Conservation (phyloP, 1,284 basidiomycete species). For the Trichosporon sp. region DNA sequence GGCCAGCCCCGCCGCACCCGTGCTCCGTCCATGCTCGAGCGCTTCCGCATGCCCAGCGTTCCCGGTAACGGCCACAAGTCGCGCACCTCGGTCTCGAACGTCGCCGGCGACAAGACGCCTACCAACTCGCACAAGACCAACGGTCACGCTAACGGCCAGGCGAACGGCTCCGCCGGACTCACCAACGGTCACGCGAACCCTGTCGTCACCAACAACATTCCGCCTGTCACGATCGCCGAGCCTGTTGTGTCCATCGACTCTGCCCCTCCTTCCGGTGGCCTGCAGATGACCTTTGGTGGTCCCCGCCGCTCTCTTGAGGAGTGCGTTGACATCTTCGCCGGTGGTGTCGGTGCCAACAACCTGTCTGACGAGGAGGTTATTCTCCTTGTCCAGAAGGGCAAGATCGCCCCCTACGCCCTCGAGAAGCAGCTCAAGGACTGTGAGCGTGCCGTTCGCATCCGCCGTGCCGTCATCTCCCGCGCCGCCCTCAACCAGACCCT, state of each 20-base stretch:
- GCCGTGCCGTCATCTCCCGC: slow-evolving; percentile 87
- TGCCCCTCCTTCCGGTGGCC: slow-evolving; percentile 2
- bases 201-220: slow-evolving; percentile 17
- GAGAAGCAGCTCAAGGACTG: slow-evolving; percentile 88
- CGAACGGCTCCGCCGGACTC: slow-evolving; percentile 11
- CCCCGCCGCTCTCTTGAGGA: slow-evolving; percentile 67
- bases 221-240: slow-evolving; percentile 22
- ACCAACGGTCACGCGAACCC: slow-evolving; percentile 24
- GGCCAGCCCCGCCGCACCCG: slow-evolving; percentile 12
- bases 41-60: slow-evolving; percentile 9
- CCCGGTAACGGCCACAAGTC: slow-evolving; percentile 8
- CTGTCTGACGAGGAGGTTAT: slow-evolving; percentile 93
- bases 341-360: slow-evolving; percentile 59
- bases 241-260: slow-evolving; percentile 14
- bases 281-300: slow-evolving; percentile 21
- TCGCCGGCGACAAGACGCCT: slow-evolving; percentile 26
- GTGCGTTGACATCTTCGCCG: slow-evolving; percentile 79
- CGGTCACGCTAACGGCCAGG: slow-evolving; percentile 13
- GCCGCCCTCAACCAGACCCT: slow-evolving; percentile 79
- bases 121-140: slow-evolving; percentile 10
- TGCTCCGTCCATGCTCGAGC: slow-evolving; percentile 17
- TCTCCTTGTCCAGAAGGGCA: slow-evolving; percentile 80
- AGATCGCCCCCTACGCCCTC: slow-evolving; percentile 87
- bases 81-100: neutral
- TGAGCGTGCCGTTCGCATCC: slow-evolving; percentile 79